A percentile compares a stretch with the other conserved stretches of the same genome.
phyloP scores from a whole-genome alignment of 176 grass and related monocot species.

The Juncus inflexus region DNA sequence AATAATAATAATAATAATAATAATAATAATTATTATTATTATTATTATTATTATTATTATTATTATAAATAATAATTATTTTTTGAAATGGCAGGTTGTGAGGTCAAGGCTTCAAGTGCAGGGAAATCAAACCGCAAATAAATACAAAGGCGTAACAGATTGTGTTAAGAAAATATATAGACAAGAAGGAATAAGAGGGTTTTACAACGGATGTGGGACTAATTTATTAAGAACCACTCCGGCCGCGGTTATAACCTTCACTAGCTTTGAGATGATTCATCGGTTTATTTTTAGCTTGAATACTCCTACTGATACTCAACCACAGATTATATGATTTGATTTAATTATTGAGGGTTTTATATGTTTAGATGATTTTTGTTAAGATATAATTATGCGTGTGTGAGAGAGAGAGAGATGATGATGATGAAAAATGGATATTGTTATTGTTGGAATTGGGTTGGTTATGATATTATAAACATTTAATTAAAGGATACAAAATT shows the following conservation, averaged over 20 bases:
- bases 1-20: no score
- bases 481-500: no score
- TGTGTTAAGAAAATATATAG: conserved; percentile 74
- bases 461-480: no score
- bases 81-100: conserved; percentile 53
- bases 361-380: no score
- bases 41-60: neutral
- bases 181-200: conserved; percentile 66
- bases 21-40: no score
- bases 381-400: no score
- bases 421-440: no score
- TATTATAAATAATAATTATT: neutral
- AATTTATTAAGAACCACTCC: conserved; percentile 90
- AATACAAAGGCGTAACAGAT: conserved; percentile 73
- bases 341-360: no score
- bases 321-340: conserved; percentile 45
- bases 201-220: conserved; percentile 88
- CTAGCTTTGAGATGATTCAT: conserved; percentile 98
- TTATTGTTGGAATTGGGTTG: no score
- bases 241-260: conserved; percentile 96
- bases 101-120: conserved; percentile 92
- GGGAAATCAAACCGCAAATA: conserved; percentile 41
- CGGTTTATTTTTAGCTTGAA: conserved; percentile 52
- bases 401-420: neutral
- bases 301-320: conserved; percentile 37